A percentile compares a stretch with the other conserved stretches of the same genome.
These are phyloP conservation scores for Calocybe gambosa DNA, from an alignment of 1,284 basidiomycete genomes.

Conservation along the genomic window DNA sequence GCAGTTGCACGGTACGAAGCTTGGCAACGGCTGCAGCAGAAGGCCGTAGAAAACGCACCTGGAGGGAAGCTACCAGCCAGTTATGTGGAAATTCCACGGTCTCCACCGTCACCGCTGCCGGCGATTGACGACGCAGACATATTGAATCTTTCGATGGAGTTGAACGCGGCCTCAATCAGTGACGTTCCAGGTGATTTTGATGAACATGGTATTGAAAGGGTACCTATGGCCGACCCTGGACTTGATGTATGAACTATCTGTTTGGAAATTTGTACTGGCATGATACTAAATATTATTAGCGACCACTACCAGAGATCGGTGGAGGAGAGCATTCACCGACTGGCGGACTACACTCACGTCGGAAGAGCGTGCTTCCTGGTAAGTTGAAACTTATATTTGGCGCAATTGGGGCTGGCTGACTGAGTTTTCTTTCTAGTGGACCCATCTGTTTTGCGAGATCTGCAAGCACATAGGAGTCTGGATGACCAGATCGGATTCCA, in stretches of 20 bases:
- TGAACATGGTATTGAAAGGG: constrained; percentile 77
- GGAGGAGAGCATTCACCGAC: constrained; percentile 43
- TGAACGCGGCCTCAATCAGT: constrained; percentile 82
- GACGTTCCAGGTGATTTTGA: constrained; percentile 72
- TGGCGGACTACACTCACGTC: constrained; percentile 64
- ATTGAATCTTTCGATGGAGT: constrained; percentile 80
- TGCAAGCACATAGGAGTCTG: constrained; percentile 81
- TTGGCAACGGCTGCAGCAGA: constrained; percentile 77
- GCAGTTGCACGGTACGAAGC: constrained; percentile 76
- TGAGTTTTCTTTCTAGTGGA: constrained; percentile 59
- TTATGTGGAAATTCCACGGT: constrained; percentile 60
- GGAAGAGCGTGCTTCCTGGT: constrained; percentile 86
- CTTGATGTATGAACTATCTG: constrained; percentile 61
- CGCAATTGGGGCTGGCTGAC: too few species aligned
- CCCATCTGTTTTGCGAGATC: constrained; percentile 80
- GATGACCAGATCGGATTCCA: constrained; percentile 40
- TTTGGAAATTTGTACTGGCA: not conserved
- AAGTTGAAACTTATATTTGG: constrained; percentile 21
- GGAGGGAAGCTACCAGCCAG: constrained; percentile 60
- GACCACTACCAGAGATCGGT: constrained; percentile 54
- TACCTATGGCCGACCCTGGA: constrained; percentile 86
- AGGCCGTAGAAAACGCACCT: constrained; percentile 65
- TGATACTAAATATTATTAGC: constrained; percentile 29
- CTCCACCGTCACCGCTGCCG: constrained; percentile 72
- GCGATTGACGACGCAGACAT: constrained; percentile 78